These are phyloP conservation scores for Paecilomyces dactylethromorphus DNA, from an alignment of 2,329 filamentous ascomycete species.

Conservation along the genomic window DNA sequence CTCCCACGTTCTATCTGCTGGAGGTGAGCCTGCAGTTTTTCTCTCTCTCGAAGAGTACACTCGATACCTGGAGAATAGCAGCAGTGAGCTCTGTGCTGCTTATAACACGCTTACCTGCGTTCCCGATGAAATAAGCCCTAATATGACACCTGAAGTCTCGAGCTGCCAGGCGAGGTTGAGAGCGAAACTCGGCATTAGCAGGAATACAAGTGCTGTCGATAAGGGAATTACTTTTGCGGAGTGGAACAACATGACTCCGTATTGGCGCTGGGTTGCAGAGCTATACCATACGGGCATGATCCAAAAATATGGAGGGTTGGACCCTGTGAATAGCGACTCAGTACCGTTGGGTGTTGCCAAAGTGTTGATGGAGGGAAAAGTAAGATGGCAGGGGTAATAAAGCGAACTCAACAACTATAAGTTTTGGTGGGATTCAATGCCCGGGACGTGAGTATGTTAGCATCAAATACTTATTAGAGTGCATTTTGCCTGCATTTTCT, in stretches of 20 bases:
- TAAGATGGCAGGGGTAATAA: conserved; percentile 35
- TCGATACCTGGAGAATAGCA: conserved; percentile 27
- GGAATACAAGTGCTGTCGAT: background rate
- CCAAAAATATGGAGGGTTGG: conserved; percentile 31
- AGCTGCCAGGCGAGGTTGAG: conserved; percentile 15
- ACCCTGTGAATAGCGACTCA: conserved; percentile 33
- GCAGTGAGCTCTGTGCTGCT: conserved; percentile 18
- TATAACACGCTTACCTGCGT: conserved; percentile 25
- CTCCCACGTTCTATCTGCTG: conserved; percentile 1
- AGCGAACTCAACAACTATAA: too few species aligned
- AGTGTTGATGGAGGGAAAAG: conserved; percentile 33
- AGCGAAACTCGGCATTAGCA: conserved; percentile 4
- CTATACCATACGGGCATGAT: conserved; percentile 36
- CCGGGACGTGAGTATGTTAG: too few species aligned
- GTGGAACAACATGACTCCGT: conserved; percentile 32
- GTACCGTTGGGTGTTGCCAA: conserved; percentile 39
- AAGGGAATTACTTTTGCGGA: conserved; percentile 12
- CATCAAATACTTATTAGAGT: too few species aligned
- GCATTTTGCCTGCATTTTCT: too few species aligned
- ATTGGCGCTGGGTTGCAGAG: conserved; percentile 38
- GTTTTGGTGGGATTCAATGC: too few species aligned
- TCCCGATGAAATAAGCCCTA: conserved; percentile 24
- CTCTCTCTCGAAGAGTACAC: conserved; percentile 36
- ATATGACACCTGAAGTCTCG: conserved; percentile 20
- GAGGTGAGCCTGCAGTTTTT: conserved; percentile 18